phyloP scores from a whole-genome alignment of 2,329 filamentous ascomycete species.

The Zarea fungicola region DNA sequence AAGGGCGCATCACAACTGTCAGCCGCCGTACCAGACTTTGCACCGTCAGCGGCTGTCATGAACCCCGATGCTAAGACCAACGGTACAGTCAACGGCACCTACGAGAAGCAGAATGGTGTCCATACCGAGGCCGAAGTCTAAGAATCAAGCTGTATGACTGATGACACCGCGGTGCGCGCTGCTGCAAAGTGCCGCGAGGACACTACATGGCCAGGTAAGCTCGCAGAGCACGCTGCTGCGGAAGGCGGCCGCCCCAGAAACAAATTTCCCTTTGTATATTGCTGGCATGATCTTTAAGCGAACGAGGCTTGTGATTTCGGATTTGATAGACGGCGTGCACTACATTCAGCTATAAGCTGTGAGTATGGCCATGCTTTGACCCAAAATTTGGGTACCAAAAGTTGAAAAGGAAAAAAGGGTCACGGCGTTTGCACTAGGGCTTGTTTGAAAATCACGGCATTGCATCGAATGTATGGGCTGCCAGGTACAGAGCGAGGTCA shows the following conservation, averaged over 20 bases:
- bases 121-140: constrained; percentile 18
- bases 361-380: neutral
- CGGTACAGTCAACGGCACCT: constrained; percentile 20
- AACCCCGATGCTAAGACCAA: constrained; percentile 6
- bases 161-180: neutral
- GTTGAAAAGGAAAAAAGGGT: constrained; percentile 3
- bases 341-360: neutral
- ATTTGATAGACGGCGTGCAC: constrained; percentile 5
- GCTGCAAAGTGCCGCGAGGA: neutral
- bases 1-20: constrained; percentile 29
- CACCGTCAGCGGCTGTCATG: constrained; percentile 25
- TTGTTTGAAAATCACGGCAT: neutral
- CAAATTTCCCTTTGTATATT: constrained; percentile 4
- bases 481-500: neutral
- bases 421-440: constrained; percentile 10
- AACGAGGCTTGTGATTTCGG: constrained; percentile 5
- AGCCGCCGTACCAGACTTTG: constrained; percentile 36
- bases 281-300: constrained; percentile 9
- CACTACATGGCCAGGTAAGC: neutral
- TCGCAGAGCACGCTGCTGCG: neutral
- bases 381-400: constrained; percentile 8
- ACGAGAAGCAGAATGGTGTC: constrained; percentile 24
- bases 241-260: neutral
- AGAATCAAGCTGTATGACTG: neutral
- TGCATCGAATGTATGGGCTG: constrained; percentile 1